Evolutionary conservation across 257 asterid genomes (phyloP).

Genomic region (Ehretia macrophylla): DNA sequence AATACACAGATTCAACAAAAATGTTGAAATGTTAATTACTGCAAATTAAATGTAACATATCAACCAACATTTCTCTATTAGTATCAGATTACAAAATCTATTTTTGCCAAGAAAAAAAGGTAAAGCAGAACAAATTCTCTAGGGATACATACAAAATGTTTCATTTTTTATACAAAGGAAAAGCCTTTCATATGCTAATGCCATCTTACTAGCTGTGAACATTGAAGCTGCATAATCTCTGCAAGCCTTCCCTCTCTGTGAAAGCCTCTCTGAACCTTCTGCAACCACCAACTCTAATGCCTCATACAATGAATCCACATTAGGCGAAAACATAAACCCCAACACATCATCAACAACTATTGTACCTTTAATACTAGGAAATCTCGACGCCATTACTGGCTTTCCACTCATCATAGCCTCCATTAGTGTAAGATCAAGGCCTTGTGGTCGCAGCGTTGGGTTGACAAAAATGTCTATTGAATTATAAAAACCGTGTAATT

Average conservation of each 20-base stretch:
- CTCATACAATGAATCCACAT: conserved; percentile 58
- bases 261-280: conserved; percentile 60
- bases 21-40: too few species aligned
- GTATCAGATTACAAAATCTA: too few species aligned
- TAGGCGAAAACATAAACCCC: conserved; percentile 81
- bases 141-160: conserved; percentile 59
- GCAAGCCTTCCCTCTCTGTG: conserved; percentile 73
- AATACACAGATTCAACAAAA: too few species aligned
- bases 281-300: conserved; percentile 53
- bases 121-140: conserved; percentile 4
- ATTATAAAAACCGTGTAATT: conserved; percentile 56
- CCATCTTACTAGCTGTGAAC: conserved; percentile 88
- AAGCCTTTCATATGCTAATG: conserved; percentile 81
- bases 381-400: conserved; percentile 87
- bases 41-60: too few species aligned
- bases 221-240: conserved; percentile 60
- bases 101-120: too few species aligned
- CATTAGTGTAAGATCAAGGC: conserved; percentile 85
- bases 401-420: conserved; percentile 96
- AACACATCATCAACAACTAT: conserved; percentile 63
- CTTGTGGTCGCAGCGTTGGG: conserved; percentile 89
- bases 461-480: conserved; percentile 81
- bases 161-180: conserved; percentile 74
- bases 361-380: conserved; percentile 85
- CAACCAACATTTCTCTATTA: too few species aligned